Evolutionary conservation across 176 grass and related monocot species (phyloP), one percentile per base, ranked within the genome.

Genomic region (Aegilops speltoides): DNA sequence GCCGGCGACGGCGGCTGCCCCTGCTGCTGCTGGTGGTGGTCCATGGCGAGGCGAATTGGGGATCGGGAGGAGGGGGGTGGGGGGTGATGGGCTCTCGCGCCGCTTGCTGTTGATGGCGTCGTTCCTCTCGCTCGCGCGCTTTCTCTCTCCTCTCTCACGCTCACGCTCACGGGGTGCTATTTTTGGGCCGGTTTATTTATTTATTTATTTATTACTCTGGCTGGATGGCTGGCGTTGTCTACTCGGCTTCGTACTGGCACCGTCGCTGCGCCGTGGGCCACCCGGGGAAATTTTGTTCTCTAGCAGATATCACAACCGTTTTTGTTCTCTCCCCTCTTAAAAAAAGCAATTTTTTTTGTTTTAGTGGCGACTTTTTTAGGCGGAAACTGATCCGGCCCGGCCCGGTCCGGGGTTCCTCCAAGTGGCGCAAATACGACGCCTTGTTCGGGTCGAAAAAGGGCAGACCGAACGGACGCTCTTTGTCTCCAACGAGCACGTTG

Each of bases 81-180:
- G 36, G 48, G 0, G 48, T 17, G 48, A 23, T 25, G 36, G 87
- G 20, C 48, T 63, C 71, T 73, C 41, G 72, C 48, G 52, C 48
- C 73, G 40, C n/a, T 79, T 13, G 25, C 22, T 59, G 48, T 48
- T 46, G 68, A 26, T 64, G 52, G 29, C 25, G 62, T 46, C 16
- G 50, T 28, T 25, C 20, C 67, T 41, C 62, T 88, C 83, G 89
- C 85, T 63, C 90, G 71, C 89, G 85, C 86, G 68, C 75, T 84
- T 54, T 91, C 89, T 88, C 80, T 87, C 67, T 82, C 54, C 29
- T 38, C 40, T 13, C 43, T 45, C 43, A 45, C 43, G 43, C 28
- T 28, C 28, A 28, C 67, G 17, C 34, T 36, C 34, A 36, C 34
- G n/a, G 7, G 8, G 23, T 24, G 52, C 52, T 56, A 26, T 26